These are phyloP conservation scores for Dicorynia guianensis DNA, from an alignment of 306 rosid genomes.

Conservation along the genomic window DNA sequence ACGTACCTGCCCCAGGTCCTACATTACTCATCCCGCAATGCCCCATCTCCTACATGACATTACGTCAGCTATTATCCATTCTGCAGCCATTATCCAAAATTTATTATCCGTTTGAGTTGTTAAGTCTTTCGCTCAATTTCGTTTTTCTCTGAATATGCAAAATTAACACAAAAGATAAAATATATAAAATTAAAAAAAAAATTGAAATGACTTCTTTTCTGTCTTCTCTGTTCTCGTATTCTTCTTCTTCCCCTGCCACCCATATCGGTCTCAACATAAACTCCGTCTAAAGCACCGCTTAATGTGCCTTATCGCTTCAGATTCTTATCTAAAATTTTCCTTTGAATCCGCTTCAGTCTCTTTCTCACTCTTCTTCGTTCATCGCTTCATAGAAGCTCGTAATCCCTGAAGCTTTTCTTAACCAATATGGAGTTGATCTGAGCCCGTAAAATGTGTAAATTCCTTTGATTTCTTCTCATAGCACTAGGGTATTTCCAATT, in stretches of 20 bases:
- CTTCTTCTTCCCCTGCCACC: constrained; percentile 61
- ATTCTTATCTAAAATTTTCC: constrained; percentile 42
- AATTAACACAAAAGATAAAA: background rate
- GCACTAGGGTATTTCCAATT: constrained; percentile 36
- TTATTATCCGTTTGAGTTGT: background rate
- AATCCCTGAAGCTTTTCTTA: constrained; percentile 14
- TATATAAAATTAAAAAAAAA: background rate
- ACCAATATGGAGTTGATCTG: constrained; percentile 36
- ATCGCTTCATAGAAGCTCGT: background rate
- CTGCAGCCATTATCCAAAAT: constrained; percentile 47
- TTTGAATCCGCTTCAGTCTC: constrained; percentile 16
- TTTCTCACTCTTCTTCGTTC: background rate
- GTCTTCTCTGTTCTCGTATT: constrained; percentile 27
- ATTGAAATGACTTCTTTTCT: constrained; percentile 39
- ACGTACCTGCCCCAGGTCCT: constrained; percentile 6
- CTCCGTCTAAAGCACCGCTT: constrained; percentile 51
- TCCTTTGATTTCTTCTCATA: constrained; percentile 33
- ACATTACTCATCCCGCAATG: too few relatives aligned
- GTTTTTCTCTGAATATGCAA: background rate
- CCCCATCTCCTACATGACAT: constrained; percentile 38
- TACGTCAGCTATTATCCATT: constrained; percentile 67
- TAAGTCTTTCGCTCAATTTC: background rate
- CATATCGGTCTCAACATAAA: constrained; percentile 48
- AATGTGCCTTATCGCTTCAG: constrained; percentile 37
- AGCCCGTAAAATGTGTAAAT: constrained; percentile 41